Conservation (phyloP, 2,329 filamentous ascomycete genomes). For the Alternaria longipes region DNA sequence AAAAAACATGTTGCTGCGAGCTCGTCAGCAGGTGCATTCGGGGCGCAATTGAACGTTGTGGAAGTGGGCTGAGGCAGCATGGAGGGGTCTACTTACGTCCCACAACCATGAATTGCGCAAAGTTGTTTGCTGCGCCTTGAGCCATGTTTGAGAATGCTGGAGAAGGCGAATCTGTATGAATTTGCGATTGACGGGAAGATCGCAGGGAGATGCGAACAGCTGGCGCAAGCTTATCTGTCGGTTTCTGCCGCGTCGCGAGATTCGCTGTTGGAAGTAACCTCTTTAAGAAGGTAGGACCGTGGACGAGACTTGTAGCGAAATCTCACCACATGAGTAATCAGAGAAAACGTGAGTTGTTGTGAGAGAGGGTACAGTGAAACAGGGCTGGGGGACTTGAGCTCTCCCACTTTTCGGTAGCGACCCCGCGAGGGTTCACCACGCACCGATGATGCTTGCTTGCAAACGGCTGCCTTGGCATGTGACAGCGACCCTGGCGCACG, state of each 20-base stretch:
- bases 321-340: slow-evolving; percentile 7
- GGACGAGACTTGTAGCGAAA: slow-evolving; percentile 19
- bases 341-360: background rate
- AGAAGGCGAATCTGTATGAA: slow-evolving; percentile 8
- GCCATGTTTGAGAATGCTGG: slow-evolving; percentile 33
- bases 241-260: slow-evolving; percentile 24
- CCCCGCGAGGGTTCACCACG: slow-evolving; percentile 23
- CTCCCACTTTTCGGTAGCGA: slow-evolving; percentile 25
- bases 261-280: slow-evolving; percentile 34
- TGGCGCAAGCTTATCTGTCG: slow-evolving; percentile 38
- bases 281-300: slow-evolving; percentile 40
- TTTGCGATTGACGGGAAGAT: slow-evolving; percentile 14
- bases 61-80: slow-evolving; percentile 13
- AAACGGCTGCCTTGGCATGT: slow-evolving; percentile 25
- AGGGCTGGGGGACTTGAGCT: slow-evolving; percentile 4
- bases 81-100: slow-evolving; percentile 72
- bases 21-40: slow-evolving; percentile 21
- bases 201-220: slow-evolving; percentile 23
- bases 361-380: background rate
- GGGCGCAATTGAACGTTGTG: slow-evolving; percentile 7
- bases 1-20: slow-evolving; percentile 82
- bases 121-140: slow-evolving; percentile 62
- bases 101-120: slow-evolving; percentile 96
- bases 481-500: slow-evolving; percentile 6
- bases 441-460: slow-evolving; percentile 22